These are phyloP conservation scores for Physocladia obscura DNA, from an alignment of 192 early-diverging fungal genomes.

Conservation along the genomic window DNA sequence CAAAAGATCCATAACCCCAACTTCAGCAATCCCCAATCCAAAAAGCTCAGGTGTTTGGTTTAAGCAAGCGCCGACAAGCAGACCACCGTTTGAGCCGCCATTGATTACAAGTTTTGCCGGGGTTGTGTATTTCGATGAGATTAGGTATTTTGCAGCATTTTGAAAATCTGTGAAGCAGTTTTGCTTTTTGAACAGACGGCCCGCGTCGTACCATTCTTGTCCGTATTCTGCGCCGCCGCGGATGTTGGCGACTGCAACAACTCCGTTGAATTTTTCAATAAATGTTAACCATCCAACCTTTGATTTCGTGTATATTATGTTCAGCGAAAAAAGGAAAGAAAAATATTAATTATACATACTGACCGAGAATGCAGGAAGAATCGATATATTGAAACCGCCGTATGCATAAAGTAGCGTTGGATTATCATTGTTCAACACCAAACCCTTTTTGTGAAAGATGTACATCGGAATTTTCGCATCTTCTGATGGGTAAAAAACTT, in stretches of 20 bases:
- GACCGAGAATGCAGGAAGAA: constrained; percentile 43
- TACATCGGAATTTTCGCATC: constrained; percentile 74
- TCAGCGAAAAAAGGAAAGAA: constrained; percentile 5
- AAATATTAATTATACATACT: no score
- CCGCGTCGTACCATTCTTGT: constrained; percentile 51
- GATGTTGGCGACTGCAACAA: constrained; percentile 65
- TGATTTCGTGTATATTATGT: not conserved
- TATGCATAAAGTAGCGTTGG: constrained; percentile 69
- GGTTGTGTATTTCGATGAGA: constrained; percentile 56
- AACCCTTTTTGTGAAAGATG: constrained; percentile 55
- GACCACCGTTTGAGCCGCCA: constrained; percentile 72
- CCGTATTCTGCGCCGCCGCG: constrained; percentile 72
- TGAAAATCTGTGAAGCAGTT: constrained; percentile 79
- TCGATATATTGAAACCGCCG: constrained; percentile 62
- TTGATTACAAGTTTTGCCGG: constrained; percentile 59
- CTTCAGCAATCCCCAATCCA: constrained; percentile 61
- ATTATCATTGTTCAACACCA: constrained; percentile 51
- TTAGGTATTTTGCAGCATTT: constrained; percentile 62
- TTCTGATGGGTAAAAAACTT: constrained; percentile 66
- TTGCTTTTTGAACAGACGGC: constrained; percentile 64
- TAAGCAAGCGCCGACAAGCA: constrained; percentile 67
- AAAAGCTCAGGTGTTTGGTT: constrained; percentile 77
- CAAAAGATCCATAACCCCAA: constrained; percentile 72
- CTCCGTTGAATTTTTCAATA: constrained; percentile 56
- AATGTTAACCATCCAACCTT: constrained; percentile 41